Conservation (phyloP, 2,329 filamentous ascomycete genomes). For the Chalara sp. region DNA sequence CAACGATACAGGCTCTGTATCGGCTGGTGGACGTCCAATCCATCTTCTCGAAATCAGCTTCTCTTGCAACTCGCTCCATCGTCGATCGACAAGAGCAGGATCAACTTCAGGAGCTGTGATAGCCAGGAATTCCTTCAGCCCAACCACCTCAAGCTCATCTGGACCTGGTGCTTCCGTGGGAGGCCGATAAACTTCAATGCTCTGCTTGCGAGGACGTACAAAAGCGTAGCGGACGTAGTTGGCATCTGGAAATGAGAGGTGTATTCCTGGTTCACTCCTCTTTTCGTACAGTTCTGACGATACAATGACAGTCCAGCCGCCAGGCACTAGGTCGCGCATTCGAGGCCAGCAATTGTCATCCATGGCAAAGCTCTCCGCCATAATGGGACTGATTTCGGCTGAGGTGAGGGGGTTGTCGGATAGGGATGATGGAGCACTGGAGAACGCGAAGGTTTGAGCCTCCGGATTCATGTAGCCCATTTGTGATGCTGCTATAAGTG, state of each 20-base stretch:
- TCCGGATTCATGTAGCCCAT: neutral
- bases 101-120: constrained; percentile 1
- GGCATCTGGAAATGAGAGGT: neutral
- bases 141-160: constrained; percentile 2
- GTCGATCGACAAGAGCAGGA: constrained; percentile 1
- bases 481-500: neutral
- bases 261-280: neutral
- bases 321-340: neutral
- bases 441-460: neutral
- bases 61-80: neutral
- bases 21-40: neutral
- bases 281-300: neutral
- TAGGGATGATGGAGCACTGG: neutral
- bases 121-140: constrained; percentile 2
- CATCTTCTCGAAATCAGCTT: neutral
- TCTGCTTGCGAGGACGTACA: neutral
- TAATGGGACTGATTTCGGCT: neutral
- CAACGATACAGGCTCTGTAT: neutral
- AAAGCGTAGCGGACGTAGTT: neutral
- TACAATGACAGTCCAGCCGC: constrained; percentile 1
- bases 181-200: neutral
- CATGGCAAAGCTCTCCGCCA: neutral
- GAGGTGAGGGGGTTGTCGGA: neutral
- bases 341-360: neutral
- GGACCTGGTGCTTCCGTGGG: neutral